Evolutionary conservation across 176 grass and related monocot genomes (phyloP).

Genomic region (Paspalum vaginatum): DNA sequence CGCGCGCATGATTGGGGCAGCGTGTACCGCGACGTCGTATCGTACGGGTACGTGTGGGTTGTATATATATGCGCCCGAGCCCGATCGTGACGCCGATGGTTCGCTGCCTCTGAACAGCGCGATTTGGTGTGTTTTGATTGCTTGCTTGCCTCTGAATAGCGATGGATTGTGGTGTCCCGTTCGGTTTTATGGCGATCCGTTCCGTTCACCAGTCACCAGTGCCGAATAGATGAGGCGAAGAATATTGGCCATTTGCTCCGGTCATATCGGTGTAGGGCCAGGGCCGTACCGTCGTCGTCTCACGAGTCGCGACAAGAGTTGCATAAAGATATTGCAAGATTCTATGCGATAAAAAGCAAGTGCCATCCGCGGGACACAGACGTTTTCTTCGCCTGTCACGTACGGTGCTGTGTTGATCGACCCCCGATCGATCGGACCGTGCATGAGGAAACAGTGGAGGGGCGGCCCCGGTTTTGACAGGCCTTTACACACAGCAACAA

Average conservation of each 20-base stretch:
- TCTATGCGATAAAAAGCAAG: conserved; percentile 23
- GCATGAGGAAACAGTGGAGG: neutral
- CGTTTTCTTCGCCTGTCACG: neutral
- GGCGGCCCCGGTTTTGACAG: neutral
- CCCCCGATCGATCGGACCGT: neutral
- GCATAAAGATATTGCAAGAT: conserved; percentile 25
- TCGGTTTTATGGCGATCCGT: neutral
- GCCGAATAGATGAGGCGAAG: too few relatives aligned
- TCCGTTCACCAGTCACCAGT: too few relatives aligned
- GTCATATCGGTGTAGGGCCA: neutral
- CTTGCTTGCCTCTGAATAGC: neutral
- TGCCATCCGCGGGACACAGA: neutral
- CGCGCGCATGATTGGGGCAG: neutral
- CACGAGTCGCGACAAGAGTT: neutral
- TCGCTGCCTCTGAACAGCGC: neutral
- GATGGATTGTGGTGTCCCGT: too few relatives aligned
- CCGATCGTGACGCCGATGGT: conserved; percentile 4
- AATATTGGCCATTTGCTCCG: too few relatives aligned
- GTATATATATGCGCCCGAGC: neutral
- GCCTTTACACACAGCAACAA: neutral
- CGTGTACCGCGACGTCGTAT: neutral
- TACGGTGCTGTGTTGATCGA: neutral
- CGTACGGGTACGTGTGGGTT: neutral
- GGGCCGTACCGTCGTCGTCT: neutral
- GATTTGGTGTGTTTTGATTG: conserved; percentile 1